Conservation (phyloP, 2,329 filamentous ascomycete species). For the Fusarium poae region DNA sequence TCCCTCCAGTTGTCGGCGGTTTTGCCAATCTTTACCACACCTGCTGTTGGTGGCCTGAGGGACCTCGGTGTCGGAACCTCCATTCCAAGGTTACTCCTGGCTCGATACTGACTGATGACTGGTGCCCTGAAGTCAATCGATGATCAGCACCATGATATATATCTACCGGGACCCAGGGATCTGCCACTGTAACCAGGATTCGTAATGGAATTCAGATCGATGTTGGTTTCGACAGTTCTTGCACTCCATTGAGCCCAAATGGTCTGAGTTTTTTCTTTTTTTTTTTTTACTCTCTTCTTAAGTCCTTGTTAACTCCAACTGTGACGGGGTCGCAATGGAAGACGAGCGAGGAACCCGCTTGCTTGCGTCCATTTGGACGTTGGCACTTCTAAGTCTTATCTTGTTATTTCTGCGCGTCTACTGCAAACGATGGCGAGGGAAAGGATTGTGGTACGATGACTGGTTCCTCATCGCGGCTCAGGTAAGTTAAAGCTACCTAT, state of each 20-base stretch:
- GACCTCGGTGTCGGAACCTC: neutral
- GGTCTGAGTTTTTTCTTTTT: neutral
- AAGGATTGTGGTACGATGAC: constrained; percentile 57
- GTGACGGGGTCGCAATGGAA: constrained; percentile 2
- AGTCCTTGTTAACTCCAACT: neutral
- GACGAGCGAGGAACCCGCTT: constrained; percentile 49
- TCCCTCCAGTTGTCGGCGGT: constrained; percentile 5
- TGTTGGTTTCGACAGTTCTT: constrained; percentile 3
- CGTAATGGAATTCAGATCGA: constrained; percentile 26
- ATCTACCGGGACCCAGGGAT: constrained; percentile 8
- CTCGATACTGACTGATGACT: neutral
- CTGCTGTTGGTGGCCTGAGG: constrained; percentile 30
- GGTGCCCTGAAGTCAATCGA: neutral
- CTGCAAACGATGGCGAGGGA: constrained; percentile 54
- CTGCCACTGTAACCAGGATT: constrained; percentile 19
- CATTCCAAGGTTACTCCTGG: constrained; percentile 10
- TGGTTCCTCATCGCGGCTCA: constrained; percentile 53
- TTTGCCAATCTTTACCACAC: constrained; percentile 34
- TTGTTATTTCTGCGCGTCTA: constrained; percentile 53
- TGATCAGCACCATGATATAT: constrained; percentile 25
- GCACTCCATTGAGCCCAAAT: neutral
- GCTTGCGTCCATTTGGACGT: constrained; percentile 51
- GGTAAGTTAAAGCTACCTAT: constrained; percentile 46
- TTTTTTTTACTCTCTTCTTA: neutral
- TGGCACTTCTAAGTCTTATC: constrained; percentile 43